phyloP scores from a whole-genome alignment of 805 yeast genomes.

The Myxozyma lipomycoides region DNA sequence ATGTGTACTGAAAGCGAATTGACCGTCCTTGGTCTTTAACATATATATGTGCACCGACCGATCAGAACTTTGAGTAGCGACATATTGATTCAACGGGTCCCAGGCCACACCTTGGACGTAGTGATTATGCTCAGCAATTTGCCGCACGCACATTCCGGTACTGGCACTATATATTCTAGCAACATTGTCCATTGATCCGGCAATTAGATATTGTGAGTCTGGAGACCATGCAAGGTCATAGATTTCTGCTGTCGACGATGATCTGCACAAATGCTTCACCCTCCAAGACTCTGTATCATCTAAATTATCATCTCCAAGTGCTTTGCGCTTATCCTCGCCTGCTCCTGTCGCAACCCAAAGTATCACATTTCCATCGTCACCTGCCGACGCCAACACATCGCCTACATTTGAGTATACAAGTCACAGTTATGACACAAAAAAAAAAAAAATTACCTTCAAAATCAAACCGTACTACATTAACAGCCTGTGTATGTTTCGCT shows the following conservation, averaged over 20 bases:
- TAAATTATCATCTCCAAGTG: constrained; percentile 26
- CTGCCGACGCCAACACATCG: constrained; percentile 74
- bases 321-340: constrained; percentile 5
- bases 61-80: constrained; percentile 90
- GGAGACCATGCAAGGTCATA: constrained; percentile 96
- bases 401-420: constrained; percentile 18
- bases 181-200: constrained; percentile 88
- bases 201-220: constrained; percentile 64
- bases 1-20: constrained; percentile 39
- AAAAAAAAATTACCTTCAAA: constrained; percentile 47
- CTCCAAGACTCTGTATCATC: constrained; percentile 65
- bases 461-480: constrained; percentile 81
- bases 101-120: constrained; percentile 95
- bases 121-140: constrained; percentile 71
- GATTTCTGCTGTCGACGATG: constrained; percentile 66
- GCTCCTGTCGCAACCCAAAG: constrained; percentile 57
- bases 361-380: constrained; percentile 88
- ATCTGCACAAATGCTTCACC: constrained; percentile 54
- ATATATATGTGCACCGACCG: constrained; percentile 70
- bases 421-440: neutral
- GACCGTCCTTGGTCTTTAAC: constrained; percentile 38
- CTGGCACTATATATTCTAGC: constrained; percentile 61
- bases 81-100: constrained; percentile 79
- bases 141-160: constrained; percentile 55
- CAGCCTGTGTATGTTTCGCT: constrained; percentile 88